Conservation (phyloP, 2,329 filamentous ascomycete genomes). For the Ciborinia camelliae region DNA sequence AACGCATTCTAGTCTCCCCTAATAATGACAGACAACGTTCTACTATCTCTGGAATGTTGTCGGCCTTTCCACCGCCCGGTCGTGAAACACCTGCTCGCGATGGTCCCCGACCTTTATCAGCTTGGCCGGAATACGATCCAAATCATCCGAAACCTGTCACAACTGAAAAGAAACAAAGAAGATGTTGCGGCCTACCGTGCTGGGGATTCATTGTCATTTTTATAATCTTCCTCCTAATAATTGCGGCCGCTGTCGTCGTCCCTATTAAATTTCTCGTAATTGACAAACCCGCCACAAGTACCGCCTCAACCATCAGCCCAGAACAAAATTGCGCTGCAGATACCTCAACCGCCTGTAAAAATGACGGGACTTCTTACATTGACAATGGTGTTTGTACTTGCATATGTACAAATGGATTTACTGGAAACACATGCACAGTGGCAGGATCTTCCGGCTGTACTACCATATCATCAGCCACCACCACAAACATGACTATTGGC, state of each 20-base stretch:
- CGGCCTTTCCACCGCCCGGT: constrained; percentile 61
- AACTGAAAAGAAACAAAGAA: constrained; percentile 42
- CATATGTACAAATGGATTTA: constrained; percentile 86
- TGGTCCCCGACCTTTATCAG: constrained; percentile 39
- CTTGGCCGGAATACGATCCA: constrained; percentile 39
- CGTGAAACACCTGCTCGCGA: constrained; percentile 43
- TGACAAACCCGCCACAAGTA: constrained; percentile 43
- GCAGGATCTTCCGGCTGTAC: constrained; percentile 54
- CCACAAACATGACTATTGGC: constrained; percentile 72
- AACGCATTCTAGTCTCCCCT: constrained; percentile 3
- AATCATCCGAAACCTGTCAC: constrained; percentile 11
- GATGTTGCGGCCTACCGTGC: constrained; percentile 80
- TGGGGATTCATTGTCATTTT: constrained; percentile 70
- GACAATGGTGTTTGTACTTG: constrained; percentile 71
- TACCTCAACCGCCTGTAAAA: constrained; percentile 59
- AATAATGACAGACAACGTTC: constrained; percentile 31
- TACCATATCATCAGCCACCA: constrained; percentile 44
- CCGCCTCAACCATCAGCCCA: constrained; percentile 19
- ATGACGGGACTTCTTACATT: constrained; percentile 75
- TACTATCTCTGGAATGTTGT: constrained; percentile 57
- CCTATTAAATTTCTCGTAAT: constrained; percentile 66
- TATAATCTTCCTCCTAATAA: constrained; percentile 65
- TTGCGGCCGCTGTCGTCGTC: constrained; percentile 78
- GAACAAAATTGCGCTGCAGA: constrained; percentile 52
- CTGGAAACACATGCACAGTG: constrained; percentile 56